phyloP scores from a whole-genome alignment of 2,329 filamentous ascomycete species.

The Colletotrichum incanum region DNA sequence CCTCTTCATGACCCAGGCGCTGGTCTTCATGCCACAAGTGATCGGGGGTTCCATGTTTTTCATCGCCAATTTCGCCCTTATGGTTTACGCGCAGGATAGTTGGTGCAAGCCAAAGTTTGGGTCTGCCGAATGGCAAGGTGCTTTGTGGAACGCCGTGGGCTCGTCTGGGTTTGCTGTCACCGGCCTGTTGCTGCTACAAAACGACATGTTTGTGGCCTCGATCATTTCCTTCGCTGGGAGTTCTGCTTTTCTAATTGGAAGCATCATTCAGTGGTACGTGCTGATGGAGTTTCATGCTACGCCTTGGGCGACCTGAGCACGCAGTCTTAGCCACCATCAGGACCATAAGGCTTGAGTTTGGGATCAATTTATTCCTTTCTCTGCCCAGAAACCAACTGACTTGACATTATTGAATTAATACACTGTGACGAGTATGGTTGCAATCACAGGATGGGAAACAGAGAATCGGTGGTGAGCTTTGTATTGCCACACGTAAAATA shows the following conservation, averaged over 20 bases:
- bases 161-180: slow-evolving; percentile 5
- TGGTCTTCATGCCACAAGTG: slow-evolving; percentile 14
- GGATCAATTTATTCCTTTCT: too few relatives aligned
- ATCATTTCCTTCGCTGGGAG: neutral
- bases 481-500: too few relatives aligned
- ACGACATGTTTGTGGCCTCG: neutral
- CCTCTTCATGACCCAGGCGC: neutral
- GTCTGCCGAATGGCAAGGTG: slow-evolving; percentile 11
- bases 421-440: too few relatives aligned
- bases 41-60: slow-evolving; percentile 18
- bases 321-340: neutral
- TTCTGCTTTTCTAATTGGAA: neutral
- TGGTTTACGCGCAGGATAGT: neutral
- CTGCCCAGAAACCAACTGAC: too few relatives aligned
- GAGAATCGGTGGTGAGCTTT: too few relatives aligned
- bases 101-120: slow-evolving; percentile 18
- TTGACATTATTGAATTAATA: too few relatives aligned
- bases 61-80: neutral
- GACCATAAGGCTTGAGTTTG: too few relatives aligned
- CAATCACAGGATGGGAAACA: too few relatives aligned
- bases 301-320: neutral
- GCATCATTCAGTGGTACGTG: slow-evolving; percentile 19
- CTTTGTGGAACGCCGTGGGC: neutral
- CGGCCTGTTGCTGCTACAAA: neutral
- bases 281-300: slow-evolving; percentile 14